Conservation (phyloP, 202 grass and related monocot genomes). For the Thinopyrum obtusiflorum region DNA sequence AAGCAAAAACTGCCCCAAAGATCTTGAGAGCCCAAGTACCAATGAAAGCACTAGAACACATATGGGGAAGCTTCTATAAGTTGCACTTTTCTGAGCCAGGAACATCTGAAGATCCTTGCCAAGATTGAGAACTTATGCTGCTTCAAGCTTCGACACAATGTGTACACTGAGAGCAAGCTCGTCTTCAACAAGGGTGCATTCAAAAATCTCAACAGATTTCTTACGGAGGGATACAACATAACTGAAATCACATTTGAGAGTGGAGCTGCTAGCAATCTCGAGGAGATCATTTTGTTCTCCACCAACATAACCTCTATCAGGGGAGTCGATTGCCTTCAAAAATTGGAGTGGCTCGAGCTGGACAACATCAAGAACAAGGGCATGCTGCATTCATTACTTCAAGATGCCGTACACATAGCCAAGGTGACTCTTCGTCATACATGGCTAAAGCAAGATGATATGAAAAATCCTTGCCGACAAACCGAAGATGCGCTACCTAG, state of each 20-base stretch:
- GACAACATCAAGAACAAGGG: rapidly evolving
- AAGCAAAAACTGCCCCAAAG: background rate
- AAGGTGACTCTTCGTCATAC: too few relatives aligned
- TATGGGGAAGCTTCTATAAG: background rate
- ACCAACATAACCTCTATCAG: background rate
- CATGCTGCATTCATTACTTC: too few relatives aligned
- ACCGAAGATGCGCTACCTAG: too few relatives aligned
- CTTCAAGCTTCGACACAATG: background rate
- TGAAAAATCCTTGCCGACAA: rapidly evolving
- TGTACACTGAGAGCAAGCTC: background rate
- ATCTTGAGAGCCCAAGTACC: too few relatives aligned
- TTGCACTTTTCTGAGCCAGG: background rate
- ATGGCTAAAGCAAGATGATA: too few relatives aligned
- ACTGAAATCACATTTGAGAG: too few relatives aligned
- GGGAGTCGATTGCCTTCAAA: background rate
- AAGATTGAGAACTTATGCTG: background rate
- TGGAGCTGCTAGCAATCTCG: too few relatives aligned
- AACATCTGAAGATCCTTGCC: background rate
- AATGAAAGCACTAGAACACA: background rate
- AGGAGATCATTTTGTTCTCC: background rate
- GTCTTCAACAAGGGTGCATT: background rate
- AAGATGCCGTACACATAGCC: too few relatives aligned
- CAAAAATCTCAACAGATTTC: background rate
- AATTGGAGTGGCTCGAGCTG: background rate
- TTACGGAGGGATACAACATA: too few relatives aligned